Evolutionary conservation across 768 basidiomycete species (phyloP).

Genomic region (Guyanaporus albipodus): DNA sequence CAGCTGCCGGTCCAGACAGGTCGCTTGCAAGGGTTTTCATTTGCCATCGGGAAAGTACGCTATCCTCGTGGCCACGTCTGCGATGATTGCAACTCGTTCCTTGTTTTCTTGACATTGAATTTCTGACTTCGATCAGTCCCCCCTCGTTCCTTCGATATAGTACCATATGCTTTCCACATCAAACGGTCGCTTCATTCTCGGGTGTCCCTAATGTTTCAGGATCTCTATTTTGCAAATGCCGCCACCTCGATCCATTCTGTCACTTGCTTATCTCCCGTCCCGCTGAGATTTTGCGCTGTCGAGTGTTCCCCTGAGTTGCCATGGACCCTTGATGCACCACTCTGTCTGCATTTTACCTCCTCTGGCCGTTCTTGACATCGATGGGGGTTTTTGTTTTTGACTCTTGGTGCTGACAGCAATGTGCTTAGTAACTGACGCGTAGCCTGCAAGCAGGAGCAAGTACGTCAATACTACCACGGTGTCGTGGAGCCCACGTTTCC

Average conservation of each 20-base stretch:
- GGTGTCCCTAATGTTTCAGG: neutral
- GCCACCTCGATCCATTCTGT: conserved; percentile 2
- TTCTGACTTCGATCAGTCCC: conserved; percentile 4
- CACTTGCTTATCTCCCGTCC: conserved; percentile 2
- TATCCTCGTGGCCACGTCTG: conserved; percentile 18
- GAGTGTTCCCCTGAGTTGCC: conserved; percentile 5
- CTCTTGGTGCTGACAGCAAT: conserved; percentile 6
- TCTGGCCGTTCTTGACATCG: conserved; percentile 4
- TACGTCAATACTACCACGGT: conserved; percentile 32
- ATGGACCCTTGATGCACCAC: conserved; percentile 17
- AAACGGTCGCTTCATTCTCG: conserved; percentile 10
- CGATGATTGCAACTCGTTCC: conserved; percentile 7
- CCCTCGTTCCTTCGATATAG: conserved; percentile 7
- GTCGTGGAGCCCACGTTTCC: conserved; percentile 30
- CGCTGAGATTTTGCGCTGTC: conserved; percentile 6
- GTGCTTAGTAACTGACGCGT: conserved; percentile 17
- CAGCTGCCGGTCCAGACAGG: conserved; percentile 9
- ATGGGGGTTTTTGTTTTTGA: conserved; percentile 6
- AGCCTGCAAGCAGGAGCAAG: conserved; percentile 28
- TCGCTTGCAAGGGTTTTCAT: conserved; percentile 15
- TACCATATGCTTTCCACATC: conserved; percentile 4
- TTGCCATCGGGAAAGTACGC: conserved; percentile 12
- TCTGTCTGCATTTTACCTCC: conserved; percentile 7
- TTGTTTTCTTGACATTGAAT: conserved; percentile 8
- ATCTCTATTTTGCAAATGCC: conserved; percentile 4